Conservation (phyloP, 2,329 filamentous ascomycete genomes). For the Arachnomyces sp. region DNA sequence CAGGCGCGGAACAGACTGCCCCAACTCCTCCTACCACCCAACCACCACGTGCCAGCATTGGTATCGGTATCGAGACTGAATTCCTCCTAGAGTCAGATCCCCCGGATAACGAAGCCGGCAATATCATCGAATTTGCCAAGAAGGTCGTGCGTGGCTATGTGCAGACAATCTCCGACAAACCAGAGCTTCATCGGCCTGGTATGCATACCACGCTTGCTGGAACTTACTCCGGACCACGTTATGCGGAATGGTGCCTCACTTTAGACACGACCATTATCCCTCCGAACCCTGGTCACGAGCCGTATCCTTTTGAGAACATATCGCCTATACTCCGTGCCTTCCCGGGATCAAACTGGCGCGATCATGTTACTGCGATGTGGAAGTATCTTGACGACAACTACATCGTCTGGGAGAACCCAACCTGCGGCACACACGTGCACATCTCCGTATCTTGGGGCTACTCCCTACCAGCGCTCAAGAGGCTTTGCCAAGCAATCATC, state of each 20-base stretch:
- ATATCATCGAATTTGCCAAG: too few species aligned
- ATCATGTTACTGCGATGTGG: not conserved
- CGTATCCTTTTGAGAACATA: not conserved
- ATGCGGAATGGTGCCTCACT: not conserved
- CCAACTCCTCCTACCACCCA: too few species aligned
- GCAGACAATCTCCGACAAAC: not conserved
- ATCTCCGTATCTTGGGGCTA: not conserved
- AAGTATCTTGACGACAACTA: not conserved
- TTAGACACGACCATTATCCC: not conserved
- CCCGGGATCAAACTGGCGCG: not conserved
- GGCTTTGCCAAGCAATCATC: not conserved
- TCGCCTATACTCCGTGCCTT: not conserved
- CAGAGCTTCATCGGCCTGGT: not conserved
- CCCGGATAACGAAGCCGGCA: not conserved
- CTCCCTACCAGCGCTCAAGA: not conserved
- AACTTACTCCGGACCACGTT: not conserved
- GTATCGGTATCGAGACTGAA: constrained; percentile 2
- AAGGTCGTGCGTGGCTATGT: not conserved
- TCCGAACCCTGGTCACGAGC: not conserved
- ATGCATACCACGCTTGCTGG: not conserved
- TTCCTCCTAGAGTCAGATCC: not conserved
- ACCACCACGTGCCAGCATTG: too few species aligned
- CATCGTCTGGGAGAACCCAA: not conserved
- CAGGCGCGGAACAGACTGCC: too few species aligned
- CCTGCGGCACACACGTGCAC: not conserved